These are phyloP conservation scores for Termitomyces heimii DNA, from an alignment of 768 basidiomycete species.

Conservation along the genomic window DNA sequence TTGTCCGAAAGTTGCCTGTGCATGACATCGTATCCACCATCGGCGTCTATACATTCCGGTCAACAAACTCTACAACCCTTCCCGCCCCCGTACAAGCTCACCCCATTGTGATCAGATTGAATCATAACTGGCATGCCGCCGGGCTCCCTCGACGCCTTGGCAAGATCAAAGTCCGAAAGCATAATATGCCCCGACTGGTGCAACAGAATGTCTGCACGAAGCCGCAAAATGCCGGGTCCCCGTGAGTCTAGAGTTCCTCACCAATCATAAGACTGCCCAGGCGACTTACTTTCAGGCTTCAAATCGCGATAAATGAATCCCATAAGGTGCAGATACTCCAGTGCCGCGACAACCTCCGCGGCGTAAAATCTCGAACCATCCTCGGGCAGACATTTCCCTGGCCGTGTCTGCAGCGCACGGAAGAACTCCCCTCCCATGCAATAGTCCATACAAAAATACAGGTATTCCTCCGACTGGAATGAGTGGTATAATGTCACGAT, in stretches of 20 bases:
- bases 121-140: slow-evolving; percentile 85
- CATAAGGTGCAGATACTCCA: slow-evolving; percentile 98
- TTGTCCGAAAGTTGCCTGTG: slow-evolving; percentile 96
- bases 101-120: slow-evolving; percentile 85
- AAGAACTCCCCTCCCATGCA: slow-evolving; percentile 99
- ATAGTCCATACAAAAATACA: slow-evolving; percentile 99
- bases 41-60: slow-evolving; percentile 54
- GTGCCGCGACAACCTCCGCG: slow-evolving; percentile 94
- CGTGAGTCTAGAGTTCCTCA: slow-evolving; percentile 3
- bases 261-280: slow-evolving; percentile 8
- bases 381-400: slow-evolving; percentile 95
- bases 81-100: slow-evolving; percentile 34
- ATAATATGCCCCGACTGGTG: slow-evolving; percentile 99
- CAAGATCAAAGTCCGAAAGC: slow-evolving; percentile 98
- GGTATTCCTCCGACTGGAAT: slow-evolving; percentile 96
- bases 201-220: slow-evolving; percentile 78
- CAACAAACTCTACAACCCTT: slow-evolving; percentile 5
- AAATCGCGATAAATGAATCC: slow-evolving; percentile 99
- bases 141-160: slow-evolving; percentile 87
- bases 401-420: slow-evolving; percentile 91
- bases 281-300: slow-evolving; percentile 92
- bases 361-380: slow-evolving; percentile 97
- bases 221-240: neutral
- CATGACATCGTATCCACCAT: slow-evolving; percentile 96
- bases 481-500: slow-evolving; percentile 99